Conservation (phyloP, 345 rosid species). For the Gossypioides kirkii region DNA sequence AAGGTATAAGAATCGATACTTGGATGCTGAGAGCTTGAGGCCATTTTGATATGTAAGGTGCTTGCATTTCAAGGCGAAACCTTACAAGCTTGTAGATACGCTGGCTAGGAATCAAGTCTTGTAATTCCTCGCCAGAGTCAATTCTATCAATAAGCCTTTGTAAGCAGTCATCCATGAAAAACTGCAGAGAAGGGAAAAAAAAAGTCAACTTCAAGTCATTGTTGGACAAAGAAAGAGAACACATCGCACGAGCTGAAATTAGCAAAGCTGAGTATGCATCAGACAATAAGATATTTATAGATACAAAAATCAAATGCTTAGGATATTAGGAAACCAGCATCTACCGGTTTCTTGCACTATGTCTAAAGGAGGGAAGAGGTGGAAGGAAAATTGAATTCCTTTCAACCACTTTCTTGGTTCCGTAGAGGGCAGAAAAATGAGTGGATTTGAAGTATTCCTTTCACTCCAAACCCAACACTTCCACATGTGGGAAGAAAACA, state of each 20-base stretch:
- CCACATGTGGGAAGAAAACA: no score
- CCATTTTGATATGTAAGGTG: conserved; percentile 89
- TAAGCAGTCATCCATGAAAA: conserved; percentile 85
- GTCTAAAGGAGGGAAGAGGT: no score
- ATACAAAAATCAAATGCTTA: not conserved
- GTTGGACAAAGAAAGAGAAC: not conserved
- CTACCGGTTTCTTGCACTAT: no score
- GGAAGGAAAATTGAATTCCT: not conserved
- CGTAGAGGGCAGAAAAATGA: no score
- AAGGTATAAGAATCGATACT: conserved; percentile 23
- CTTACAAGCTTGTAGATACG: conserved; percentile 62
- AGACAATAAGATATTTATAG: not conserved
- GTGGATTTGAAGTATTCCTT: no score
- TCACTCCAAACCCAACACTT: no score
- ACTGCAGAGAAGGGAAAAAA: conserved; percentile 34
- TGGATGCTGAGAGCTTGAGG: conserved; percentile 97
- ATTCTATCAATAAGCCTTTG: conserved; percentile 64
- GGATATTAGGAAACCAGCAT: not conserved
- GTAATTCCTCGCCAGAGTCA: conserved; percentile 54
- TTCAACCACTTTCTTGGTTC: not conserved
- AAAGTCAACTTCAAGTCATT: conserved; percentile 7
- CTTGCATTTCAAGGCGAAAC: conserved; percentile 84
- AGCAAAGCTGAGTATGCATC: not conserved
- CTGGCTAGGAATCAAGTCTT: conserved; percentile 57
- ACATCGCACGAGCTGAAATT: not conserved